Conservation (phyloP, 1,139 yeast genomes). For the Suhomyces coccinellae region DNA sequence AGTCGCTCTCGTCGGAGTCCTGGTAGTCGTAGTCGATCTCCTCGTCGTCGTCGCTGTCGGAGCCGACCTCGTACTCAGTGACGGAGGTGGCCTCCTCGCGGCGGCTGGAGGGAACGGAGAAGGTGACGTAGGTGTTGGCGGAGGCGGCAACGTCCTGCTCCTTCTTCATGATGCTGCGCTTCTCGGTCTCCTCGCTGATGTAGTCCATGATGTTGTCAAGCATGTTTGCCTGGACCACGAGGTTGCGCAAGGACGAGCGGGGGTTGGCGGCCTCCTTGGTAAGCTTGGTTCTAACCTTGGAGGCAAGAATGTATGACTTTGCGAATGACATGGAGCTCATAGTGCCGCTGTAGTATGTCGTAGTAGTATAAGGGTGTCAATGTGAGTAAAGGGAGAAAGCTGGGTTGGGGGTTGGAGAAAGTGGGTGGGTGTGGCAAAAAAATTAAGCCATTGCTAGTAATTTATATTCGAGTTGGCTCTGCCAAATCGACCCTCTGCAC, state of each 20-base stretch:
- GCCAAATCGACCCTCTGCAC: not conserved
- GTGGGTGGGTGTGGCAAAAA: no score
- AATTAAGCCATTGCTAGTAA: not conserved
- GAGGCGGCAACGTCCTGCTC: constrained; percentile 8
- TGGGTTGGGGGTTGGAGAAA: no score
- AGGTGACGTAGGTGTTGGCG: constrained; percentile 13
- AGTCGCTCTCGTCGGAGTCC: constrained; percentile 3
- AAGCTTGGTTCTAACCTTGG: constrained; percentile 66
- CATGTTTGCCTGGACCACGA: constrained; percentile 77
- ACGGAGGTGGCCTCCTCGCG: constrained; percentile 18
- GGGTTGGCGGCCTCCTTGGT: constrained; percentile 64
- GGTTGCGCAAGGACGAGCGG: constrained; percentile 58
- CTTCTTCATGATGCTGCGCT: constrained; percentile 20
- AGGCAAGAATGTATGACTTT: constrained; percentile 66
- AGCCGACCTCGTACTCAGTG: constrained; percentile 24
- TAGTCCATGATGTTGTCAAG: constrained; percentile 67
- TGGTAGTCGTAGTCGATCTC: constrained; percentile 26
- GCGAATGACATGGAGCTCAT: constrained; percentile 37
- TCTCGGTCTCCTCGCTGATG: constrained; percentile 35
- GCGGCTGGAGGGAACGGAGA: constrained; percentile 11
- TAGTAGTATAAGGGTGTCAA: not conserved
- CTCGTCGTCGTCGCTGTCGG: constrained; percentile 16
- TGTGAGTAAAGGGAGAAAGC: not conserved
- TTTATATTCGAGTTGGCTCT: not conserved
- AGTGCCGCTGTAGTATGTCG: not conserved